These are phyloP conservation scores for Euphrasia confusa DNA, from an alignment of 257 asterid genomes.

Conservation along the genomic window DNA sequence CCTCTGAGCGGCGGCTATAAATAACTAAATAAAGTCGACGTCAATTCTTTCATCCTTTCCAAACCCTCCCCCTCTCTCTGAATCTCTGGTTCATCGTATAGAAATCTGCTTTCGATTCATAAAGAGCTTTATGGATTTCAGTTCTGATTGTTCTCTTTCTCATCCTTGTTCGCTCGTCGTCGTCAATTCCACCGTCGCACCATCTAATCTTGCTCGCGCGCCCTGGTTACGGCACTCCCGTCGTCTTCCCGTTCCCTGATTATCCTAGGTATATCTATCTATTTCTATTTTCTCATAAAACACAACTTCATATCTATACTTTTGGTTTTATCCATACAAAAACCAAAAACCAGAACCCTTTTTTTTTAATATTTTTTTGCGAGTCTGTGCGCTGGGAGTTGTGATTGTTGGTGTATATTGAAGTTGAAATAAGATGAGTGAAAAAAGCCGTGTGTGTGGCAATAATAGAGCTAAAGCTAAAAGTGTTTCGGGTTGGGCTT, in stretches of 20 bases:
- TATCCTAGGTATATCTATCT: not conserved
- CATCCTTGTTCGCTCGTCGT: conserved; percentile 18
- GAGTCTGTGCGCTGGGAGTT: not conserved
- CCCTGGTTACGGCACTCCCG: conserved; percentile 41
- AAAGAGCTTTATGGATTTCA: conserved; percentile 39
- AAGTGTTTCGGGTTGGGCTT: conserved; percentile 73
- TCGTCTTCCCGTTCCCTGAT: conserved; percentile 40
- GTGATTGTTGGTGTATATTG: not conserved
- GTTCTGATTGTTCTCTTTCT: conserved; percentile 22
- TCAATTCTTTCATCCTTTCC: too few species aligned
- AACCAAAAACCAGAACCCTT: not conserved
- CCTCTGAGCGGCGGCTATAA: too few species aligned
- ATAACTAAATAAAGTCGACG: too few species aligned
- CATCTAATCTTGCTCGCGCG: conserved; percentile 29
- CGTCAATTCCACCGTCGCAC: conserved; percentile 16
- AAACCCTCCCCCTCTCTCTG: too few species aligned
- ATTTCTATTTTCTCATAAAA: not conserved
- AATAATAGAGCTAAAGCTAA: conserved; percentile 38
- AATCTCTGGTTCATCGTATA: too few species aligned
- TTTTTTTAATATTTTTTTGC: not conserved
- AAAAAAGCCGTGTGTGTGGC: conserved; percentile 20
- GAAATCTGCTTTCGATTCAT: too few species aligned
- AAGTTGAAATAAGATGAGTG: conserved; percentile 33
- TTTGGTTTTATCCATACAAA: not conserved
- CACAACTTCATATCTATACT: not conserved